Base-by-base conservation (phyloP, 2,329 filamentous ascomycete genomes). In the Neonectria faginata region DNA sequence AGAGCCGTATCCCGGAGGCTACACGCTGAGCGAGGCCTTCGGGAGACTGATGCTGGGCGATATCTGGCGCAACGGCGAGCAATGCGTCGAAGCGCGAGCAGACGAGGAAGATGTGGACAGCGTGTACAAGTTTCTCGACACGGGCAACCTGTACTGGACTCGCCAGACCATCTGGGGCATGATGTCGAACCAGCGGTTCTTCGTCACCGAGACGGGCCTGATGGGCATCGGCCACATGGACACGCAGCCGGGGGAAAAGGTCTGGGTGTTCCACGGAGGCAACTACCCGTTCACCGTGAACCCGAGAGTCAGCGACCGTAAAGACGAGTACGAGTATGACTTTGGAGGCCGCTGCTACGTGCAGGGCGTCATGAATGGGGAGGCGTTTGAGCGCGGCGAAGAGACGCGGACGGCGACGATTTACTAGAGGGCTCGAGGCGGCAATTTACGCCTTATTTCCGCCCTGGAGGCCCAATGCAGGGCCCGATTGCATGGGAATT, bases 341-440 rank as follows among this genome's bases (percentile, higher is more conserved):
- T 66, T 66, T 51, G 64, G 50, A 33, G 60, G 64, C 18, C 31
- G 39, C 14, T 62, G 59, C 39, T 66, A 66, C 41, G 64, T 63
- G 44, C 64, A 66, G 41, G 64, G 64, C 16, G 57, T 66, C n/a
- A 66, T 66, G 64, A 12, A 47, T 8, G 62, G 62, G 8, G 62
- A 65, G 45, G 33, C 60, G 31, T 59, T 58, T 33, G 25, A 48
- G 50, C 50, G 39, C 8, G 48, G 63, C 11, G 50, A 60, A 11
- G 41, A 61, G 52, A 42, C 48, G 27, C 16, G 29, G 25, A 60
- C 45, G 10, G 31, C 45, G 20, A 51, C 20, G 39, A 56, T 64
- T 48, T 31, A 54, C 42, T 56, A 55, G 33, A 22, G 42, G 31
- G 31, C 42, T 10, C 2, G n/a, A 18, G 22, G 44, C 14, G 44